Percentiles rank a stretch among this genome's conserved stretches.
Conservation (phyloP, 1,139 yeast species). For the Debaryomyces sp. region DNA sequence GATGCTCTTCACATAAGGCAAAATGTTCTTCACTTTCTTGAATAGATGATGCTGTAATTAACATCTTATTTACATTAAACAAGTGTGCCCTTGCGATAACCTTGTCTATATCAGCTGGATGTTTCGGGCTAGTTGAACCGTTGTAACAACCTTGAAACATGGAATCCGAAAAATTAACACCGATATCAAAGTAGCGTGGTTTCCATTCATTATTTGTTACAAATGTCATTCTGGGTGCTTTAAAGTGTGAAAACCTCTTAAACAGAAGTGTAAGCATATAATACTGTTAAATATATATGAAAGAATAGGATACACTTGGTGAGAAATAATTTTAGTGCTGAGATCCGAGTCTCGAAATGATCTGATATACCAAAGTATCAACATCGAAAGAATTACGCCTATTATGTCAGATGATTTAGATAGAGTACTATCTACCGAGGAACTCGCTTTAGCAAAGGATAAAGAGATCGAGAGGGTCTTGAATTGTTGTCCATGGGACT, state of each 20-base stretch:
- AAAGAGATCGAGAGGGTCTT: slow-evolving; percentile 60
- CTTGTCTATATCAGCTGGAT: slow-evolving; percentile 63
- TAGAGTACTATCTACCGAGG: slow-evolving; percentile 35
- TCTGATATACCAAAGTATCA: background rate
- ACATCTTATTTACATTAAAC: slow-evolving; percentile 66
- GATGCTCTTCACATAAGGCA: slow-evolving; percentile 33
- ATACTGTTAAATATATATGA: background rate
- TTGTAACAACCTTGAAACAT: slow-evolving; percentile 86
- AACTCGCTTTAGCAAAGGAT: slow-evolving; percentile 44
- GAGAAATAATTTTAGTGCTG: background rate
- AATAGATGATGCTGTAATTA: slow-evolving; percentile 83
- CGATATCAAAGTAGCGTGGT: slow-evolving; percentile 54
- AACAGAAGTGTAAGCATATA: background rate
- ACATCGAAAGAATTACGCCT: background rate
- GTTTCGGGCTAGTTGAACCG: slow-evolving; percentile 57
- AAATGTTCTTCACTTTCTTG: slow-evolving; percentile 58
- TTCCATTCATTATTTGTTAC: slow-evolving; percentile 28
- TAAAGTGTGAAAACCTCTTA: background rate
- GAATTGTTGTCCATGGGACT: slow-evolving; percentile 49
- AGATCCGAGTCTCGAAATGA: background rate
- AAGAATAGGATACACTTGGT: background rate
- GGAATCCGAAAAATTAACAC: slow-evolving; percentile 84
- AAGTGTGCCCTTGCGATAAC: slow-evolving; percentile 69
- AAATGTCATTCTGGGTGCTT: slow-evolving; percentile 1
- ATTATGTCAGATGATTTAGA: slow-evolving; percentile 34